These are phyloP conservation scores for Skeletonema grethae DNA, from an alignment of 108 stramenopile species.

Conservation along the genomic window DNA sequence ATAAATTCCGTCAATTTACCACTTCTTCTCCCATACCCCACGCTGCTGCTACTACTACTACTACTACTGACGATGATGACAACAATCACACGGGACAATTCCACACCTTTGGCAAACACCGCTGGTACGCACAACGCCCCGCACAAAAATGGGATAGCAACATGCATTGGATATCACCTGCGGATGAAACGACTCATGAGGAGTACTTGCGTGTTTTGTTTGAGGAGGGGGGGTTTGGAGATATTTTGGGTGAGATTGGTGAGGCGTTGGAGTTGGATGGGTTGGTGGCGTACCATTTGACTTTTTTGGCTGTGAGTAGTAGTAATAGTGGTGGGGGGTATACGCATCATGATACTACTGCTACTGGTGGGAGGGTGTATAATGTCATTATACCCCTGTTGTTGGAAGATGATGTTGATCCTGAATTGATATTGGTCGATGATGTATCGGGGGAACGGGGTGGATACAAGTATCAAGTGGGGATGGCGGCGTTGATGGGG, in stretches of 20 bases:
- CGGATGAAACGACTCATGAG: conserved; percentile 47
- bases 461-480: conserved; percentile 30
- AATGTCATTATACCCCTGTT: conserved; percentile 70
- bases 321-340: conserved; percentile 26
- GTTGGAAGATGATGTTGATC: conserved; percentile 37
- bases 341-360: conserved; percentile 42
- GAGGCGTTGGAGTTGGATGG: conserved; percentile 42
- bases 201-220: conserved; percentile 39
- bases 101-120: not conserved
- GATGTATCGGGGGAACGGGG: conserved; percentile 6
- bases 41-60: not conserved
- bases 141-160: conserved; percentile 45
- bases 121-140: conserved; percentile 29
- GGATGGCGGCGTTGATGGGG: conserved; percentile 35
- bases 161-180: conserved; percentile 58
- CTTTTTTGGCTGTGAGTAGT: conserved; percentile 54
- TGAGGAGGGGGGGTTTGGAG: conserved; percentile 48
- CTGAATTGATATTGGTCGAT: not conserved
- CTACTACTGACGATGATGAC: not conserved
- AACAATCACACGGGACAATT: not conserved
- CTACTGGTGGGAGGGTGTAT: conserved; percentile 48
- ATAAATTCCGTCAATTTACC: conserved; percentile 33
- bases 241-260: conserved; percentile 52
- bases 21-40: conserved; percentile 5
- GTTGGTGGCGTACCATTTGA: conserved; percentile 54